phyloP scores from a whole-genome alignment of 2,329 filamentous ascomycete species.

The Sporothrix brasiliensis region DNA sequence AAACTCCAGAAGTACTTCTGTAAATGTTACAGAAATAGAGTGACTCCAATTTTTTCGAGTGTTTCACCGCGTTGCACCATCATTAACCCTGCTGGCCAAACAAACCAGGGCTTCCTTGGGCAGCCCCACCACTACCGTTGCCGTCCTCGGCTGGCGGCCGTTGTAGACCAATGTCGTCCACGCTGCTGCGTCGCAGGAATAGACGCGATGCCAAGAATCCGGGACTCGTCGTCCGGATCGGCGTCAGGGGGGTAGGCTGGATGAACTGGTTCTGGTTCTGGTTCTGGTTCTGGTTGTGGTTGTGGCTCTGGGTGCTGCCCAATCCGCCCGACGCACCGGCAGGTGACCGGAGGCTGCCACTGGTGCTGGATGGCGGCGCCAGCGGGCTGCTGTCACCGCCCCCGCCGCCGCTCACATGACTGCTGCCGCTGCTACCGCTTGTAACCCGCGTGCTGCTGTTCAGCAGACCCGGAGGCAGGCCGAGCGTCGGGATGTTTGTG shows the following conservation, averaged over 20 bases:
- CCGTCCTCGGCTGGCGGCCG: slow-evolving; percentile 9
- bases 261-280: slow-evolving; percentile 12
- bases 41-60: not conserved
- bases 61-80: not conserved
- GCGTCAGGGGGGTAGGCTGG: slow-evolving; percentile 27
- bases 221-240: slow-evolving; percentile 48
- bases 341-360: slow-evolving; percentile 36
- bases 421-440: slow-evolving; percentile 37
- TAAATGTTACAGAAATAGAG: not conserved
- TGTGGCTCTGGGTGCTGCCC: not conserved
- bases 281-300: not conserved
- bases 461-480: slow-evolving; percentile 60
- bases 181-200: slow-evolving; percentile 54
- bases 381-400: slow-evolving; percentile 6
- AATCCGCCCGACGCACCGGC: not conserved
- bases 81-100: not conserved
- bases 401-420: not conserved
- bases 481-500: slow-evolving; percentile 61
- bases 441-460: slow-evolving; percentile 37
- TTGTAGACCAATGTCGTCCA: slow-evolving; percentile 45
- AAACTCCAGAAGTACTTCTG: not conserved
- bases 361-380: slow-evolving; percentile 36
- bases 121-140: not conserved
- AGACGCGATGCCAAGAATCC: slow-evolving; percentile 46
- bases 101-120: not conserved